phyloP scores from a whole-genome alignment of 768 basidiomycete species.

The Serendipita sp. region DNA sequence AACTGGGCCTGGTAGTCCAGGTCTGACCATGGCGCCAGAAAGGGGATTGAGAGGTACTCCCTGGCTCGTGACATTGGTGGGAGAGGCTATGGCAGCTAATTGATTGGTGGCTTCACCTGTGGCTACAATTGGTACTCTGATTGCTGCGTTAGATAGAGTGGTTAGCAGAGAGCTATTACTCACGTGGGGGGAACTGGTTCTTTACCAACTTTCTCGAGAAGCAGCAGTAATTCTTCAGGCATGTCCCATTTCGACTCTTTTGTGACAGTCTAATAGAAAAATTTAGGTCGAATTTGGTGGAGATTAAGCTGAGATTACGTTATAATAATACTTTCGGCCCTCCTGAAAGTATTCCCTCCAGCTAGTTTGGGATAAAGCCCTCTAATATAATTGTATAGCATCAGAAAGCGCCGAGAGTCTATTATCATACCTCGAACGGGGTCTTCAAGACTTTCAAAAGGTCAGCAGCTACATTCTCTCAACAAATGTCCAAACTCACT shows the following conservation, averaged over 20 bases:
- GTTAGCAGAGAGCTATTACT: not conserved
- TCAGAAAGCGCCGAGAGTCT: constrained; percentile 4
- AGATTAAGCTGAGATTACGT: constrained; percentile 31
- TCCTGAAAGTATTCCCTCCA: constrained; percentile 97
- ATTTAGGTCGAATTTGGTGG: constrained; percentile 5
- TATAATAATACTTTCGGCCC: constrained; percentile 81
- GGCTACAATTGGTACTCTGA: not conserved
- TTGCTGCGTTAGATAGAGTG: too few relatives aligned
- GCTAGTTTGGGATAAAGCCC: constrained; percentile 73
- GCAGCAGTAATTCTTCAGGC: constrained; percentile 78
- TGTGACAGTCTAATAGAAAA: constrained; percentile 42
- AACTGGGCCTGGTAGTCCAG: not conserved
- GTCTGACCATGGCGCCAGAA: constrained; percentile 5
- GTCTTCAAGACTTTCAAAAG: constrained; percentile 57
- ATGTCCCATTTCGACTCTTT: constrained; percentile 98
- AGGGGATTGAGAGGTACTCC: constrained; percentile 8
- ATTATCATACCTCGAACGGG: constrained; percentile 60
- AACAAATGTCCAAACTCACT: constrained; percentile 28
- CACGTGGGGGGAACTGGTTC: constrained; percentile 24
- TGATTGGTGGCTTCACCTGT: constrained; percentile 5
- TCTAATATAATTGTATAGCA: constrained; percentile 26
- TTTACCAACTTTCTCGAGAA: constrained; percentile 75
- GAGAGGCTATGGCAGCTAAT: constrained; percentile 1
- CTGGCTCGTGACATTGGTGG: constrained; percentile 7
- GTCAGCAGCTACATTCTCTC: too few relatives aligned